Evolutionary conservation across 768 basidiomycete species (phyloP), one percentile per base, ranked within the genome.

Genomic region (Tricholoma bakamatsutake): DNA sequence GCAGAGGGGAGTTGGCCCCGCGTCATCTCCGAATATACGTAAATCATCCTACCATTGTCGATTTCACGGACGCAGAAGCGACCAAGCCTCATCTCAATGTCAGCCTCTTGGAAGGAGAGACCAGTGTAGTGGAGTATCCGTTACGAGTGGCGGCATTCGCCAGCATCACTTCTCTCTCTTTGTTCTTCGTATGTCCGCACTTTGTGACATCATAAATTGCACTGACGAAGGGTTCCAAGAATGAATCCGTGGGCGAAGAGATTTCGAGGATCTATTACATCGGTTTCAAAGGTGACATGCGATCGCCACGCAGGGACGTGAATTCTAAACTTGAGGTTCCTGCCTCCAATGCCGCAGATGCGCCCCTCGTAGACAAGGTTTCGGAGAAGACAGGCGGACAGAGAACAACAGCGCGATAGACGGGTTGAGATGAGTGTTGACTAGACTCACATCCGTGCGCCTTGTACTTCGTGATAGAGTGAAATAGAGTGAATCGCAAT

Each of bases 261-360:
- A 59, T 71, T 15, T 81, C 87, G 3, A 73, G 87, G 24, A 69
- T 93, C 35, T 94, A 87, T 65, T 94, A 85, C 63, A 64, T 93
- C 42, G 91, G 91, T 17, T 94, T 94, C 76, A 88, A 84, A 66
- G 92, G 91, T 40, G 87, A 90, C 59, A 73, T 76, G 47, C 73
- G 76, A 52, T 74, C 76, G 15, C 67, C 69, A 15, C 76, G 77
- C 60, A 83, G 80, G 59, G 85, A 88, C 52, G 78, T 72, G n/a
- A 77, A 77, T 34, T 80, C 78, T 47, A 83, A 80, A 66, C 75
- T 87, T 49, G 87, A 84, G 63, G 80, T 95, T 13, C 88, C 87
- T 0, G 88, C 92, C n/a, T 85, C 85, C 4, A 80, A 90, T 62
- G 86, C 88, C 0, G 82, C 87, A 0, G 92, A 94, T 60, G 85